phyloP scores from a whole-genome alignment of 1,284 basidiomycete genomes.

The Trichosporon sp. region DNA sequence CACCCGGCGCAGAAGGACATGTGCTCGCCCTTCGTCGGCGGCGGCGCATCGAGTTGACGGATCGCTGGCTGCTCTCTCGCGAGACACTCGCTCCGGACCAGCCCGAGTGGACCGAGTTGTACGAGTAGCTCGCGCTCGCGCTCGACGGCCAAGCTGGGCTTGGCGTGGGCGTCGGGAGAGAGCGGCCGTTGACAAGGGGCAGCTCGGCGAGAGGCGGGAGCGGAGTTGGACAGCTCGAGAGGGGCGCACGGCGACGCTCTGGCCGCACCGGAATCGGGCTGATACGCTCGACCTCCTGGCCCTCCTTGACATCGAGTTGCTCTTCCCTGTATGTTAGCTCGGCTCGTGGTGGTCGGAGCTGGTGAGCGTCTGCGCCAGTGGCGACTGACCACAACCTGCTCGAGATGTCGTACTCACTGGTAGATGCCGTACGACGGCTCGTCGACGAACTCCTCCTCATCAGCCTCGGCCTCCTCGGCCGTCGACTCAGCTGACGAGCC shows the following conservation, averaged over 20 bases:
- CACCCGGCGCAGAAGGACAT: conserved; percentile 6
- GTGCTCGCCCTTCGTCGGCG: conserved; percentile 12
- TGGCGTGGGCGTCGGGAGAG: neutral
- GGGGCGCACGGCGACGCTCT: neutral
- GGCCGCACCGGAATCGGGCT: neutral
- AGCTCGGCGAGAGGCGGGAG: conserved; percentile 15
- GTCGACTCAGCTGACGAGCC: conserved; percentile 4
- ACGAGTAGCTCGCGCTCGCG: neutral
- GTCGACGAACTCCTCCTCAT: conserved; percentile 28
- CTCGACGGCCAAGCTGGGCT: neutral
- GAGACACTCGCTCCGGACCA: neutral
- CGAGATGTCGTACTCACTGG: conserved; percentile 24
- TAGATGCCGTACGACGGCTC: conserved; percentile 21
- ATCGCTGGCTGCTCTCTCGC: neutral
- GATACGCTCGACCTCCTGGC: neutral
- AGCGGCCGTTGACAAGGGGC: too few species aligned
- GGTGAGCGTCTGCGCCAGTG: too few species aligned
- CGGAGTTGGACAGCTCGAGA: neutral
- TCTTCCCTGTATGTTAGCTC: conserved; percentile 22
- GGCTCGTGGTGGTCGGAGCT: neutral
- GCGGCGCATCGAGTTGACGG: too few species aligned
- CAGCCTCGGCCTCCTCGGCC: conserved; percentile 31
- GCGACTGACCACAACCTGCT: too few species aligned
- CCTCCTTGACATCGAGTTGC: conserved; percentile 13
- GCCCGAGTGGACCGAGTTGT: neutral